phyloP scores from a whole-genome alignment of 108 stramenopile genomes.

The Mayamaea pseudoterrestris region DNA sequence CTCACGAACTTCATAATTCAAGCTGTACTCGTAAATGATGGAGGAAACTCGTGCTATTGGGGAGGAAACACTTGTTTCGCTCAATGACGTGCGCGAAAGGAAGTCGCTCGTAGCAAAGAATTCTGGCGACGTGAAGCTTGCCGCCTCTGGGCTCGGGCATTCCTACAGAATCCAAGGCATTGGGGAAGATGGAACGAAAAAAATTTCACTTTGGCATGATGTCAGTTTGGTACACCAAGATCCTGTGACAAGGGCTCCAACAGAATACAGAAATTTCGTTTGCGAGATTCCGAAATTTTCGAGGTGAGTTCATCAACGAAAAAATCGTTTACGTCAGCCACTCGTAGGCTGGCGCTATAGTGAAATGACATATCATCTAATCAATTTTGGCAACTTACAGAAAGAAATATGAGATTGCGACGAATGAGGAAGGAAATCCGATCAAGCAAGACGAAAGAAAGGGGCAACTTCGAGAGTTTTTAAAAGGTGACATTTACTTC shows the following conservation, averaged over 20 bases:
- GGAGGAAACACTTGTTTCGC: slow-evolving; percentile 26
- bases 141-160: slow-evolving; percentile 35
- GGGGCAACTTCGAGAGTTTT: slow-evolving; percentile 86
- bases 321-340: not conserved
- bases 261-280: slow-evolving; percentile 83
- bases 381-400: too few relatives aligned
- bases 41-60: too few relatives aligned
- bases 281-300: slow-evolving; percentile 97
- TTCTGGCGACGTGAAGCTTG: slow-evolving; percentile 38
- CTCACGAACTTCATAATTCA: too few relatives aligned
- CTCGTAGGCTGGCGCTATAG: not conserved
- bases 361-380: not conserved
- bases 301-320: slow-evolving; percentile 26
- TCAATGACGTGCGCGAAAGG: slow-evolving; percentile 19
- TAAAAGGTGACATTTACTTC: slow-evolving; percentile 94
- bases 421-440: slow-evolving; percentile 89
- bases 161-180: slow-evolving; percentile 76
- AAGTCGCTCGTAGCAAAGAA: slow-evolving; percentile 3
- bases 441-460: slow-evolving; percentile 97
- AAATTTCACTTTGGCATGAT: slow-evolving; percentile 87
- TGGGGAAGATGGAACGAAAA: slow-evolving; percentile 30
- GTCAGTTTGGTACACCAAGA: slow-evolving; percentile 65
- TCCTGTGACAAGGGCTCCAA: slow-evolving; percentile 44
- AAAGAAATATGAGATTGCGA: slow-evolving; percentile 93
- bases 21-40: too few relatives aligned